These are phyloP conservation scores for Pichia inconspicua DNA, from an alignment of 1,139 yeast species.

Conservation along the genomic window DNA sequence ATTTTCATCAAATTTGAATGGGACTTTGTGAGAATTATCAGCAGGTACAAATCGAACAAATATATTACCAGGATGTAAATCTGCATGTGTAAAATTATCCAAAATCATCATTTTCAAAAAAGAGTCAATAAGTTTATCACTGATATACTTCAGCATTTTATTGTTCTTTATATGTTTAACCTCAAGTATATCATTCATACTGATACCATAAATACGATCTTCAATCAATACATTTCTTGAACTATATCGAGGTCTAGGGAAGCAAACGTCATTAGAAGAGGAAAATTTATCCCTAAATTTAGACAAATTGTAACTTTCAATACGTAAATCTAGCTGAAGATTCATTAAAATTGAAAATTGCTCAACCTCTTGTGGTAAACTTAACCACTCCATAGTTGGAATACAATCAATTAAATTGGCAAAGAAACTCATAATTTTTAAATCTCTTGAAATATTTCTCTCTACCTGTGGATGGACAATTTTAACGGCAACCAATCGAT, in stretches of 20 bases:
- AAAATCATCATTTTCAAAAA: constrained; percentile 86
- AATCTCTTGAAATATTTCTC: constrained; percentile 65
- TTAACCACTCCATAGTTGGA: constrained; percentile 97
- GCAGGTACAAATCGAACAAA: constrained; percentile 51
- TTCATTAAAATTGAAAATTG: constrained; percentile 83
- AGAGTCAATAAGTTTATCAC: constrained; percentile 84
- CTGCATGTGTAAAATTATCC: constrained; percentile 93
- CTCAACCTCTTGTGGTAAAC: constrained; percentile 88
- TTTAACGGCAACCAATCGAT: constrained; percentile 75
- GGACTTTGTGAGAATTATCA: constrained; percentile 4
- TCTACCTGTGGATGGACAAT: constrained; percentile 87
- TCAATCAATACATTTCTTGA: constrained; percentile 76
- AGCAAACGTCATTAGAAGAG: constrained; percentile 55
- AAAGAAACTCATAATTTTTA: constrained; percentile 73
- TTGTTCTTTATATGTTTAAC: constrained; percentile 38
- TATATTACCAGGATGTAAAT: constrained; percentile 93
- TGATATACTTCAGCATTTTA: constrained; percentile 62
- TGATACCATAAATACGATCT: constrained; percentile 74
- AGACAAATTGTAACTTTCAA: constrained; percentile 75
- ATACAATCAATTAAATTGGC: constrained; percentile 60
- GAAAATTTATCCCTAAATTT: constrained; percentile 60
- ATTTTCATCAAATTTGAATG: constrained; percentile 12
- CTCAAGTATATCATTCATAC: constrained; percentile 60
- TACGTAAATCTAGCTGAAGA: constrained; percentile 78
- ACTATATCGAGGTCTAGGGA: constrained; percentile 73